These are phyloP conservation scores for Megacollybia platyphylla DNA, from an alignment of 1,284 basidiomycete species.

Conservation along the genomic window DNA sequence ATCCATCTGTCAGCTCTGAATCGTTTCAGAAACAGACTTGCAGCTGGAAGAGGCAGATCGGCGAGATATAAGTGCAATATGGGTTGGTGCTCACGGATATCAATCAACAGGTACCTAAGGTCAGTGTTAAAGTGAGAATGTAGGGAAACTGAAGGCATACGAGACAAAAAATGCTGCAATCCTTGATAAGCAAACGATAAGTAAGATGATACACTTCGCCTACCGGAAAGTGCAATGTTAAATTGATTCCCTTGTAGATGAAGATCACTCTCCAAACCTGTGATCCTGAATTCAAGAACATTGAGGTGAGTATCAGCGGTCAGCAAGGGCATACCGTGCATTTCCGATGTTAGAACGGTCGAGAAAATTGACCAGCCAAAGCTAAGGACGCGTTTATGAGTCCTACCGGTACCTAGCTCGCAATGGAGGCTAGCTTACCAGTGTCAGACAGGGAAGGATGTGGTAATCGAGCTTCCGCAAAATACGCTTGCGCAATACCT, in stretches of 20 bases:
- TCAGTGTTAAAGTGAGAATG: slow-evolving; percentile 45
- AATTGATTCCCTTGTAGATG: slow-evolving; percentile 44
- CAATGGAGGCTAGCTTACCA: slow-evolving; percentile 9
- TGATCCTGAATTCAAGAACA: slow-evolving; percentile 23
- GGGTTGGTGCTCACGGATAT: not conserved
- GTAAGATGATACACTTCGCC: not conserved
- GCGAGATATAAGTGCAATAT: slow-evolving; percentile 26
- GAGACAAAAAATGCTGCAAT: slow-evolving; percentile 41
- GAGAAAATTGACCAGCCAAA: slow-evolving; percentile 51
- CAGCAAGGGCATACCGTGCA: not conserved
- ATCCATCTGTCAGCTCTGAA: no score
- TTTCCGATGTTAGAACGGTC: slow-evolving; percentile 37
- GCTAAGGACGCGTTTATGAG: not conserved
- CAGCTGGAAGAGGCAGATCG: slow-evolving; percentile 28
- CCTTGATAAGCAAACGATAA: not conserved
- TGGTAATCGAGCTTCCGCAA: slow-evolving; percentile 34
- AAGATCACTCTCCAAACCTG: slow-evolving; percentile 38
- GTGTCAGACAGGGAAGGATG: slow-evolving; percentile 39
- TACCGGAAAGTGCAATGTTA: slow-evolving; percentile 42
- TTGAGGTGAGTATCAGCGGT: no score
- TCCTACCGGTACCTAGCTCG: no score
- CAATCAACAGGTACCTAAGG: slow-evolving; percentile 38
- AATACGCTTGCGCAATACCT: no score
- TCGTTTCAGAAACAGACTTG: no score
- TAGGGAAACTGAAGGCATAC: slow-evolving; percentile 17